These are phyloP conservation scores for Penicillium decumbens DNA, from an alignment of 2,329 filamentous ascomycete genomes.

Conservation along the genomic window DNA sequence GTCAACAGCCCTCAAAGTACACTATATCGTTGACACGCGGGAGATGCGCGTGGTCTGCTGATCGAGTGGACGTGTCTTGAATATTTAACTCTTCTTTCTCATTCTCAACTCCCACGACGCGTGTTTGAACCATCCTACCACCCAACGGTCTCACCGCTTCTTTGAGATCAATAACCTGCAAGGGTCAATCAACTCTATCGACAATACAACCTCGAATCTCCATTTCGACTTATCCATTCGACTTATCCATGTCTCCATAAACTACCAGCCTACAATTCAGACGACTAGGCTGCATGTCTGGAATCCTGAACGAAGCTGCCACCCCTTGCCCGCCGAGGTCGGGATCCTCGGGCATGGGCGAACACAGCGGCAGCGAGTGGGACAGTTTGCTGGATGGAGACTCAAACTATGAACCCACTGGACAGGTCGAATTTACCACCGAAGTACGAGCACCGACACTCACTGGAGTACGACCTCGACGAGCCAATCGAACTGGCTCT, in stretches of 20 bases:
- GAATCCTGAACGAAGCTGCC: constrained; percentile 22
- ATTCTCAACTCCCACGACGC: not conserved
- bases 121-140: not conserved
- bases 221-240: not conserved
- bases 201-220: not conserved
- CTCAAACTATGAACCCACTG: constrained; percentile 33
- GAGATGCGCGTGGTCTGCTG: constrained; percentile 3
- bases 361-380: constrained; percentile 18
- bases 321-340: constrained; percentile 35
- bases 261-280: not conserved
- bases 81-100: not conserved
- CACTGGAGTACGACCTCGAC: constrained; percentile 28
- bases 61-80: not conserved
- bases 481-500: constrained; percentile 24
- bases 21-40: constrained; percentile 1
- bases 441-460: constrained; percentile 33
- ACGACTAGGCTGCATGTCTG: constrained; percentile 23
- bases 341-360: constrained; percentile 17
- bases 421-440: constrained; percentile 40
- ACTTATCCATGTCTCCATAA: constrained; percentile 5
- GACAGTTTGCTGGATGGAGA: constrained; percentile 26
- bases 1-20: constrained; percentile 10
- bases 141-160: constrained; percentile 12
- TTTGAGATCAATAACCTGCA: constrained; percentile 13
- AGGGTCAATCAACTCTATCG: constrained; percentile 5